Conservation (phyloP, 345 rosid genomes). For the Linum tenue region DNA sequence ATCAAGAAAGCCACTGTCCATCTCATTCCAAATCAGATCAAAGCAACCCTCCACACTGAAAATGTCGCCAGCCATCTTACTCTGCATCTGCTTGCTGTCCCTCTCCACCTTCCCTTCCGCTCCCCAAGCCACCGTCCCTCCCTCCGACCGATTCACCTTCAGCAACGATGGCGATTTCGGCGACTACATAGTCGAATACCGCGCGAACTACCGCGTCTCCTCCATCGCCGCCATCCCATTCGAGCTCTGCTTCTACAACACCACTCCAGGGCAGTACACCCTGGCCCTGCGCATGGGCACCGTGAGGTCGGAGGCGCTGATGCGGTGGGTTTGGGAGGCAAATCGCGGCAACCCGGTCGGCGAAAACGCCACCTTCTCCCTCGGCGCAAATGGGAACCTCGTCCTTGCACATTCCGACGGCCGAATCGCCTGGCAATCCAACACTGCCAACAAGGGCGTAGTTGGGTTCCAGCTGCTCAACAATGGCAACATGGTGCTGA, state of each 20-base stretch:
- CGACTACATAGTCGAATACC: neutral
- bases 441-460: slow-evolving; percentile 51
- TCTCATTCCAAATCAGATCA: neutral
- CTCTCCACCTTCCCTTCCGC: neutral
- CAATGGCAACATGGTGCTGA: slow-evolving; percentile 56
- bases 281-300: slow-evolving; percentile 44
- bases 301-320: slow-evolving; percentile 29
- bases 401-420: slow-evolving; percentile 51
- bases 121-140: neutral
- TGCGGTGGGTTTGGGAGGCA: slow-evolving; percentile 76
- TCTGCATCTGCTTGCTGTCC: neutral
- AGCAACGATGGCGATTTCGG: neutral
- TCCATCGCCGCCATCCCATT: slow-evolving; percentile 16
- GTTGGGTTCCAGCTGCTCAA: slow-evolving; percentile 40
- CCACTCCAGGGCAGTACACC: slow-evolving; percentile 42
- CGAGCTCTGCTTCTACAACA: slow-evolving; percentile 43
- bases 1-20: too few relatives aligned
- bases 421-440: slow-evolving; percentile 47
- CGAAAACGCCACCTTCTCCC: slow-evolving; percentile 44
- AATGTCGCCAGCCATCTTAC: neutral
- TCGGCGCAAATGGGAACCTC: slow-evolving; percentile 47
- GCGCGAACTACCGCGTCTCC: neutral
- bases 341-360: slow-evolving; percentile 49
- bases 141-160: slow-evolving; percentile 1
- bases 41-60: too few relatives aligned